A percentile compares a stretch with the other conserved stretches of the same genome.
Conservation (phyloP, 768 basidiomycete species). For the Rhizopogon vinicolor region DNA sequence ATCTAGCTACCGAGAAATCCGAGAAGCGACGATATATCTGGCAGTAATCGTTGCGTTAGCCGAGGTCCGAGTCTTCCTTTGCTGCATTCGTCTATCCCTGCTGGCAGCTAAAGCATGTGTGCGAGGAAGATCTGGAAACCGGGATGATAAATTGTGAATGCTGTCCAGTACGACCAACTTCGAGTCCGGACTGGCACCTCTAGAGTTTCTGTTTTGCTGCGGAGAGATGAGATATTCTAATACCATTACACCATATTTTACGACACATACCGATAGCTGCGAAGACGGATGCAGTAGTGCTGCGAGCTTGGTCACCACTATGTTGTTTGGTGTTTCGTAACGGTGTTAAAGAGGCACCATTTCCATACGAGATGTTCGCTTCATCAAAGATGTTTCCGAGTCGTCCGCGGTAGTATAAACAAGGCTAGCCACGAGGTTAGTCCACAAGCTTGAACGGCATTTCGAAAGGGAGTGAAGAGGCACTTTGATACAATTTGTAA, state of each 20-base stretch:
- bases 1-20: background rate
- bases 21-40: background rate
- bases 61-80: background rate
- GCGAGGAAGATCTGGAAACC: background rate
- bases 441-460: too few species aligned
- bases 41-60: background rate
- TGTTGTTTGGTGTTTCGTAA: background rate
- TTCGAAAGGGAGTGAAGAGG: too few species aligned
- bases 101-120: background rate
- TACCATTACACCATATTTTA: background rate
- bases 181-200: background rate
- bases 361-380: too few species aligned
- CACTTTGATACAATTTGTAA: too few species aligned
- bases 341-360: background rate
- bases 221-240: background rate
- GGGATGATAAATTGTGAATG: background rate
- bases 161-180: background rate
- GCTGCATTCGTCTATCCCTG: background rate
- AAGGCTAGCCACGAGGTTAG: too few species aligned
- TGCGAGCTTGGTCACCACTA: background rate
- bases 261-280: background rate
- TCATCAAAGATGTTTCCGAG: too few species aligned
- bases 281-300: background rate
- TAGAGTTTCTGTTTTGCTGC: background rate
- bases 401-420: too few species aligned